Percentiles rank a stretch among this genome's conserved stretches.
phyloP scores from a whole-genome alignment of 202 grass and related monocot species.

The Digitaria exilis region DNA sequence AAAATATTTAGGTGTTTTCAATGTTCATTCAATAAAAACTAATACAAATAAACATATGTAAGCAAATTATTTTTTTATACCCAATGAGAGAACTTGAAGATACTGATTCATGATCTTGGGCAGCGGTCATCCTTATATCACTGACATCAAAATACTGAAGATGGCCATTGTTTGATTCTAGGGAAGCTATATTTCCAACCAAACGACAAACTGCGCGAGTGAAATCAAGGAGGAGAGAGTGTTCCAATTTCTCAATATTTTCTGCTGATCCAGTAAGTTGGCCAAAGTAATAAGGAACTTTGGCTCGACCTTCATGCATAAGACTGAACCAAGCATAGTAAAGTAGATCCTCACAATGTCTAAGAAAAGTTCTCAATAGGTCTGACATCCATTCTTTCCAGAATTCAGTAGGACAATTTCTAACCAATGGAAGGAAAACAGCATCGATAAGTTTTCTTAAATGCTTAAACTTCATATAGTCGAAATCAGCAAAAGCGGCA shows the following conservation, averaged over 20 bases:
- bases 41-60: neutral
- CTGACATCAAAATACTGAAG: slow-evolving; percentile 7
- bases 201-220: slow-evolving; percentile 62
- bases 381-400: slow-evolving; percentile 57
- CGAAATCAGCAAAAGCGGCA: slow-evolving; percentile 48
- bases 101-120: slow-evolving; percentile 31
- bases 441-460: slow-evolving; percentile 64
- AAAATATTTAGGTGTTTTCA: neutral
- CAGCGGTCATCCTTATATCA: neutral
- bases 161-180: slow-evolving; percentile 40
- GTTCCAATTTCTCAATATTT: slow-evolving; percentile 57
- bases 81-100: slow-evolving; percentile 50
- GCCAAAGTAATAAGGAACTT: slow-evolving; percentile 55
- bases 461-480: slow-evolving; percentile 68
- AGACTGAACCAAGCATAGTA: slow-evolving; percentile 59
- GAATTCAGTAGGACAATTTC: slow-evolving; percentile 51
- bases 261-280: slow-evolving; percentile 65
- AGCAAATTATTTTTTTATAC: slow-evolving; percentile 27
- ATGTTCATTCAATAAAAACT: neutral
- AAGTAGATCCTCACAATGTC: slow-evolving; percentile 62
- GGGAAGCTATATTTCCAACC: slow-evolving; percentile 42
- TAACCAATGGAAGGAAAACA: slow-evolving; percentile 55
- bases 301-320: slow-evolving; percentile 48
- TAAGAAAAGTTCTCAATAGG: slow-evolving; percentile 56
- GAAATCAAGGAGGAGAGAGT: slow-evolving; percentile 65